phyloP scores from a whole-genome alignment of 73 alveolate species.

The Tetrahymena borealis region DNA sequence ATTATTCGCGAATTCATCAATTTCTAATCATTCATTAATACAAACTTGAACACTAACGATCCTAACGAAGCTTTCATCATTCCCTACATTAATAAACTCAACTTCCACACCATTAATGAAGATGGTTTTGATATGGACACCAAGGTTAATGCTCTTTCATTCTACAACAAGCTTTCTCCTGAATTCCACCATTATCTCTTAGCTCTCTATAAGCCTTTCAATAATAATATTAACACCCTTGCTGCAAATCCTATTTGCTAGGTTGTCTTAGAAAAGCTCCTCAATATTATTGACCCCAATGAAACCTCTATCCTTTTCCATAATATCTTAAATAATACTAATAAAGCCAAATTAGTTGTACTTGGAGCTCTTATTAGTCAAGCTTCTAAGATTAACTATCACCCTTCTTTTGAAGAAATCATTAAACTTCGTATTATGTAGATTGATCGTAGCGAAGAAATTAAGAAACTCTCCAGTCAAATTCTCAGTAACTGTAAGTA shows the following conservation, averaged over 20 bases:
- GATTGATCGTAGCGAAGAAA: neutral
- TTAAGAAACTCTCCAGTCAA: neutral
- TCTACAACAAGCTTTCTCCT: neutral
- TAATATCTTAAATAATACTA: neutral
- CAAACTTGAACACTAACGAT: neutral
- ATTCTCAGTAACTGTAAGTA: neutral
- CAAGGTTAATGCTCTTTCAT: neutral
- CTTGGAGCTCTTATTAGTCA: neutral
- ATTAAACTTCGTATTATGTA: neutral
- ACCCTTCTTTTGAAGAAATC: neutral
- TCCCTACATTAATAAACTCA: neutral
- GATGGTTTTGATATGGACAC: slow-evolving; percentile 1
- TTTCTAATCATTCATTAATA: neutral
- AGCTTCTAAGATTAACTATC: neutral
- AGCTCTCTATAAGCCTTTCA: neutral
- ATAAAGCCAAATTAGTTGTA: neutral
- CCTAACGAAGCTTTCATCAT: neutral
- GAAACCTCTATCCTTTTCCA: neutral
- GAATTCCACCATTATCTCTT: neutral
- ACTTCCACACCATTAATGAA: neutral
- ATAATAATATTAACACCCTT: neutral
- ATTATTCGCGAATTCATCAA: neutral
- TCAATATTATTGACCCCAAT: neutral
- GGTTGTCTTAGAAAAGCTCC: neutral
- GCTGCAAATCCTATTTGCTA: neutral